Base-by-base conservation (phyloP, 2,329 filamentous ascomycete genomes). In the Pseudomassariella vexata region DNA sequence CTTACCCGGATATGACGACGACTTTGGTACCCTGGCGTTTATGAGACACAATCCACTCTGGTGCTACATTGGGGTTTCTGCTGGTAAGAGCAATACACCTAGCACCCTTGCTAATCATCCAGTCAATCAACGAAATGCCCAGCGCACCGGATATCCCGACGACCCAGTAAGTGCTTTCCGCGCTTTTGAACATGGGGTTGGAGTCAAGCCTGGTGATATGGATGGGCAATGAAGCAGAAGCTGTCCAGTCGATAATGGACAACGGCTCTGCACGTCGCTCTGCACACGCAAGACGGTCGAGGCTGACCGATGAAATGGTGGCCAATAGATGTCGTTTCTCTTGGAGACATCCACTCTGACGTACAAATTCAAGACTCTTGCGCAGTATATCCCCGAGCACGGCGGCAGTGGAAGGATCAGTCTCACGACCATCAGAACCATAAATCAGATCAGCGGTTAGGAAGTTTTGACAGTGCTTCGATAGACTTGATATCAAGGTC, bases 91-190 rank as follows among this genome's bases (percentile, higher is more conserved):
- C 41, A 2, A 49, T 2, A 17, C 30, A 24, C 5, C n/a, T 24
- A 6, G 33, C 44, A 1, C 47, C 47, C 4, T 24, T 22, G 5
- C 15, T 16, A 17, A 46, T 38, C 36, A 48, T 41, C 44, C 45
- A 48, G 21, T 48, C 44, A 14, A 7, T 15, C 2, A 44, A 20
- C 5, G 38, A 38, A 4, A 39, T 32, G 3, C 41, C 41, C 2
- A 44, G 30, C 5, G 26, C 32, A 9, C 36, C 29, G 5, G 42
- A 36, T 20, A 48, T 24, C 2, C 45, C 44, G 1, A 44, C 29
- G 4, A 48, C 18, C 40, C 41, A 45, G 32, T 47, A 47, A 1
- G 42, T 46, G 5, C 24, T 34, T 6, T 35, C 19, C n/a, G n/a
- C n/a, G 12, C 15, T 20, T n/a, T 39, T 37, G 28, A 47, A 44